These are phyloP conservation scores for Candida ovalis DNA, from an alignment of 805 yeast genomes.

Conservation along the genomic window DNA sequence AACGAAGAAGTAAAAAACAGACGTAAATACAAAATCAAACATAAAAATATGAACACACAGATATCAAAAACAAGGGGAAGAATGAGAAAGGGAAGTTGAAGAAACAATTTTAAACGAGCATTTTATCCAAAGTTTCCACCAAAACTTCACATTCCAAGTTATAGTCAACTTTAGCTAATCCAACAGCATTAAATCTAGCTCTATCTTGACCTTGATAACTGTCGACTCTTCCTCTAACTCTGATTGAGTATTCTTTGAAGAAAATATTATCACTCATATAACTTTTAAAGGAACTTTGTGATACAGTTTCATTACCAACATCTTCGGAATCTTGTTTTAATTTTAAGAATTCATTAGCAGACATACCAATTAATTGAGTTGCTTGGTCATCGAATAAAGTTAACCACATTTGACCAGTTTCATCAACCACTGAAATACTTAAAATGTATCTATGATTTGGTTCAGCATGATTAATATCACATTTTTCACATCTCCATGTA, in stretches of 20 bases:
- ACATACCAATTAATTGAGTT: constrained; percentile 52
- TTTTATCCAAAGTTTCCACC: constrained; percentile 40
- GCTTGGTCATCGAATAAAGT: constrained; percentile 88
- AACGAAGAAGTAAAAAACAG: neutral
- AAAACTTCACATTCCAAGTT: constrained; percentile 58
- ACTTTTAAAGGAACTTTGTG: constrained; percentile 32
- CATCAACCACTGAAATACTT: constrained; percentile 73
- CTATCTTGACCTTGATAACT: constrained; percentile 74
- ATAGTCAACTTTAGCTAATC: constrained; percentile 50
- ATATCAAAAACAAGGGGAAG: too few relatives aligned
- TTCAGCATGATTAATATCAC: constrained; percentile 62
- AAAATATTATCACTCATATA: constrained; percentile 34
- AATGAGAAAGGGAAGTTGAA: neutral
- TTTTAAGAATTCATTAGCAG: constrained; percentile 57
- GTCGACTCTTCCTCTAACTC: constrained; percentile 80
- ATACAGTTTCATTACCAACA: constrained; percentile 40
- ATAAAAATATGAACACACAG: too few relatives aligned
- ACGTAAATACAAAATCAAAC: constrained; percentile 9
- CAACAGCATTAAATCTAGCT: constrained; percentile 67
- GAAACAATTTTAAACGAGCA: neutral
- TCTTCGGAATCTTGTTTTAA: constrained; percentile 39
- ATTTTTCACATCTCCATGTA: constrained; percentile 91
- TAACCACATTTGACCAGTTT: constrained; percentile 80
- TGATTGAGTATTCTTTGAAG: constrained; percentile 69
- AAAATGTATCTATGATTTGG: constrained; percentile 82